Base-by-base conservation (phyloP, 2,329 filamentous ascomycete genomes). In the Cladophialophora psammophila region DNA sequence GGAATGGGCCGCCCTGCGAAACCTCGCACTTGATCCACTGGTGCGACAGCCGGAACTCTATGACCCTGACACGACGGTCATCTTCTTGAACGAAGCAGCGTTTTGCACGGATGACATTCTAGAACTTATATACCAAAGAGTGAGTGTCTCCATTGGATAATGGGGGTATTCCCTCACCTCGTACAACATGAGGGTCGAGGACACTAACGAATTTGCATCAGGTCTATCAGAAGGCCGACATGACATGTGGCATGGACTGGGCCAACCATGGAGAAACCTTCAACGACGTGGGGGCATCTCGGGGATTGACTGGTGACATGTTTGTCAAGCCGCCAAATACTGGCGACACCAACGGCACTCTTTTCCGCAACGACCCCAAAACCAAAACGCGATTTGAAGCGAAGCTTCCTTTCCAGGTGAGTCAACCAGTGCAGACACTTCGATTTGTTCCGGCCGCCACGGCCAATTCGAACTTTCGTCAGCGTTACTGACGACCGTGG, bases 201-300 rank as follows among this genome's bases (percentile, higher is more conserved):
- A 5, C 5, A 26, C 45, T 50, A 26, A 50, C 45, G 45, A 26
- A 10, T 26, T 8, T n/a, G 45, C 18, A n/a, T 20, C 31, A 61
- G 59, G 48, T 67, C 5, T 71, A 68, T 5, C 83, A 84, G 52
- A 75, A 73, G 1, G 86, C 85, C 8, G 82, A 85, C 71, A 87
- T 87, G 83, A 83, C 81, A 0, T 89, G 86, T 71, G 85, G 79
- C 9, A 84, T 89, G 81, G 86, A 89, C 73, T 89, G 86, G 85
- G 82, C 79, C 0, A 82, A 82, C 0, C 60, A 61, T 0, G 75
- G 83, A 1, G 82, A 83, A 0, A 83, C 80, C 0, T 88, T 88
- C 71, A 87, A 87, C 72, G 85, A 88, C 65, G 79, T 86, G 2
- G 88, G 85, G 85, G 77, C 87, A 31, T 81, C 83, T 0, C 82